A percentile compares a stretch with the other conserved stretches of the same genome.
Evolutionary conservation across 331 rosid species (phyloP).

Genomic region (Quercus tomentella): DNA sequence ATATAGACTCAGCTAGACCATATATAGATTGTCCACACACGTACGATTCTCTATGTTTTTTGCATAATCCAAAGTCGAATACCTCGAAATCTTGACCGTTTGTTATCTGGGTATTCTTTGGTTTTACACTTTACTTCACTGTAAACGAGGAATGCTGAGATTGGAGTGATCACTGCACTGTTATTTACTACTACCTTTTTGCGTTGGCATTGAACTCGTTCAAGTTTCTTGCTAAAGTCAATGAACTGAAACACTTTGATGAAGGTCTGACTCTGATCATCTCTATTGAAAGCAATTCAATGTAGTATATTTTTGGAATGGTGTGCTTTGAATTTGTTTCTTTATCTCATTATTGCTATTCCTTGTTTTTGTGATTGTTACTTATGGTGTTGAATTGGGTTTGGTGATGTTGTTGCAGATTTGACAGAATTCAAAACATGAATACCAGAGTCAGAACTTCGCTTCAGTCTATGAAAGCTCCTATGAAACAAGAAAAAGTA

Average conservation of each 20-base stretch:
- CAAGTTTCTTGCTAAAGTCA: constrained; percentile 10
- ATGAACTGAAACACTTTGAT: constrained; percentile 5
- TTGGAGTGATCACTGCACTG: background rate
- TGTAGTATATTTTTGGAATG: background rate
- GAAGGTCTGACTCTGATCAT: constrained; percentile 27
- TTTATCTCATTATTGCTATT: background rate
- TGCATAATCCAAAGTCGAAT: background rate
- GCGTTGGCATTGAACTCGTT: constrained; percentile 11
- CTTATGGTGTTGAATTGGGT: constrained; percentile 18
- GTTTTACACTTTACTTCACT: background rate
- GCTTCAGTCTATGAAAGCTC: constrained; percentile 45
- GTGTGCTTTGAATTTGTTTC: background rate
- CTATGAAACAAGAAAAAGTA: constrained; percentile 50
- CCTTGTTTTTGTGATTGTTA: background rate
- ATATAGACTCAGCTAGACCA: constrained; percentile 3
- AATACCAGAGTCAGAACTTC: constrained; percentile 39
- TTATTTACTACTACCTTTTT: too few species aligned
- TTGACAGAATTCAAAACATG: constrained; percentile 35
- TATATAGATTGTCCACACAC: background rate
- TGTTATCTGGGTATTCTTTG: constrained; percentile 7
- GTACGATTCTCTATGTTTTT: background rate
- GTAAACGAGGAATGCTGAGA: constrained; percentile 17
- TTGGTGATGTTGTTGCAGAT: constrained; percentile 25
- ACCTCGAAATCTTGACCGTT: constrained; percentile 2
- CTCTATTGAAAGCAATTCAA: constrained; percentile 4